Percentiles rank a stretch among this genome's conserved stretches.
Evolutionary conservation across 495 filamentous ascomycete genomes (phyloP).

Genomic region (Podospora comata): DNA sequence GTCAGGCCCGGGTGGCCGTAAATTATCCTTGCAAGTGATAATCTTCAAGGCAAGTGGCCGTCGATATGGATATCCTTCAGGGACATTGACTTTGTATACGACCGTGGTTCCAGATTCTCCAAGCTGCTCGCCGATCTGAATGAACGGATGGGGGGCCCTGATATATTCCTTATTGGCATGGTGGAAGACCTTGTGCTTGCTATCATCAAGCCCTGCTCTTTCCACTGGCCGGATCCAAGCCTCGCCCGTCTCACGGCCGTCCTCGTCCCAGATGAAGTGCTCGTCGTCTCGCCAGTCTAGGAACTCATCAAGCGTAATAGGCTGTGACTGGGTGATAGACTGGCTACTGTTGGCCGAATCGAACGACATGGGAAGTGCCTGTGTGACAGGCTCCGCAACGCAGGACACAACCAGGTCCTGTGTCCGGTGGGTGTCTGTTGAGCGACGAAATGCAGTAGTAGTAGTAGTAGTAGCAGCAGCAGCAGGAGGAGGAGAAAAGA

Average conservation of each 20-base stretch:
- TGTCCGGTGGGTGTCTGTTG: background rate
- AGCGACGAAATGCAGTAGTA: background rate
- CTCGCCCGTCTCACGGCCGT: conserved; percentile 18
- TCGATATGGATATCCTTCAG: conserved; percentile 21
- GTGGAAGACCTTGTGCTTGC: conserved; percentile 36
- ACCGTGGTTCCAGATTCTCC: conserved; percentile 33
- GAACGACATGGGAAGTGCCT: conserved; percentile 18
- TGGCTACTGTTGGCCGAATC: conserved; percentile 27
- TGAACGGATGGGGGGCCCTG: conserved; percentile 26
- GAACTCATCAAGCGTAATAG: conserved; percentile 27
- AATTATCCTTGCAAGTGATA: conserved; percentile 31
- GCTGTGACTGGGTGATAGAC: conserved; percentile 19
- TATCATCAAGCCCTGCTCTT: conserved; percentile 22
- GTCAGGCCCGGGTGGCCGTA: conserved; percentile 28
- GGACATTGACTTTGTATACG: conserved; percentile 30
- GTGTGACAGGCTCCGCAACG: background rate
- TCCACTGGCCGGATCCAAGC: conserved; percentile 29
- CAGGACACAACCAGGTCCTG: background rate
- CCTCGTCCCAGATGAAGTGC: conserved; percentile 31
- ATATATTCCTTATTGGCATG: conserved; percentile 34
- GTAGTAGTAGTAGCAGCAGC: too few species aligned
- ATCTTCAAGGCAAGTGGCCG: conserved; percentile 34
- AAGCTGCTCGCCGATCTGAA: conserved; percentile 23
- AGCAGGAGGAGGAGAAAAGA: background rate
- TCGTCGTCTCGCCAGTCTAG: conserved; percentile 22